Conservation (phyloP, 2,329 filamentous ascomycete species). For the Diatrype stigma region DNA sequence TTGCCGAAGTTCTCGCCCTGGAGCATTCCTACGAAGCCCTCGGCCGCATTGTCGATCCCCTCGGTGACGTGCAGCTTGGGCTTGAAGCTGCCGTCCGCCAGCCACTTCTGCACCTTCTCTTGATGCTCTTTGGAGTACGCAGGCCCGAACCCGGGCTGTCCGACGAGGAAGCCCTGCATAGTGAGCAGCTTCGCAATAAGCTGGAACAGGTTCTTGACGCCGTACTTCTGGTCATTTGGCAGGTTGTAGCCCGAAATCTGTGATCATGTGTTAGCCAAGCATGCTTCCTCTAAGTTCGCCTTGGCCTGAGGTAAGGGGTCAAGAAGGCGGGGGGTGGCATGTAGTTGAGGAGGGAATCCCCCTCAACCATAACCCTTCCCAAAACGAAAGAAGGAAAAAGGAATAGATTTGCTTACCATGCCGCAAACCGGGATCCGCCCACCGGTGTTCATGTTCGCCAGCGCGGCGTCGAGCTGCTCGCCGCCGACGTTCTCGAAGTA, state of each 20-base stretch:
- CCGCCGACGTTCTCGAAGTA: slow-evolving; percentile 81
- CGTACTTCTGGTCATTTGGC: slow-evolving; percentile 50
- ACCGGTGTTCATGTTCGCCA: slow-evolving; percentile 57
- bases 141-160: slow-evolving; percentile 60
- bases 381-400: not conserved
- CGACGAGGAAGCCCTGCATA: slow-evolving; percentile 74
- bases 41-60: slow-evolving; percentile 72
- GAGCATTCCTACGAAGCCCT: slow-evolving; percentile 72
- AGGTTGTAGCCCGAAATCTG: slow-evolving; percentile 73
- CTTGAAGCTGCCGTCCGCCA: slow-evolving; percentile 72
- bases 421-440: slow-evolving; percentile 61
- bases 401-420: slow-evolving; percentile 48
- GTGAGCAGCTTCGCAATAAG: slow-evolving; percentile 68
- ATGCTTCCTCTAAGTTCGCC: too few relatives aligned
- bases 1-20: slow-evolving; percentile 82
- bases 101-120: slow-evolving; percentile 70
- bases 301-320: too few relatives aligned
- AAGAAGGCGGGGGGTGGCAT: too few relatives aligned
- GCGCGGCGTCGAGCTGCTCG: slow-evolving; percentile 60
- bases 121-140: slow-evolving; percentile 68
- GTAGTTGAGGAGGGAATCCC: not conserved
- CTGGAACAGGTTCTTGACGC: slow-evolving; percentile 61
- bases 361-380: slow-evolving; percentile 15
- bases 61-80: slow-evolving; percentile 63
- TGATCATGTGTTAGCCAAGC: slow-evolving; percentile 18